Conservation (phyloP, 2,329 filamentous ascomycete genomes). For the Cladosporium sp. region DNA sequence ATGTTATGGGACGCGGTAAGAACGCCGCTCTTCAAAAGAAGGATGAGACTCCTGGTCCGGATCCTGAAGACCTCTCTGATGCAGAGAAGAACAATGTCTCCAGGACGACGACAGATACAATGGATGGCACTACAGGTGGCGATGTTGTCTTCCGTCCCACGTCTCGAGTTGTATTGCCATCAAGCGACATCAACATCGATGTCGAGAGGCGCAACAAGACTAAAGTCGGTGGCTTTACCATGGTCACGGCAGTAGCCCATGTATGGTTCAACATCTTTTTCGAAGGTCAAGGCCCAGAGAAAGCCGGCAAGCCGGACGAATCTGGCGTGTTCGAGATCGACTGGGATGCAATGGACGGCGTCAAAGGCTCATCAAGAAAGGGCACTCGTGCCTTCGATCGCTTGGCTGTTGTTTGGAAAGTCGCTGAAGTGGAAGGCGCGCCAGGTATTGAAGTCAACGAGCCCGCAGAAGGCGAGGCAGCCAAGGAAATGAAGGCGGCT, state of each 20-base stretch:
- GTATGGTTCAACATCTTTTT: conserved; percentile 98
- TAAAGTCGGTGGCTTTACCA: conserved; percentile 69
- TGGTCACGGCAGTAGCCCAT: conserved; percentile 90
- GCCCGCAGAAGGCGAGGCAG: conserved; percentile 62
- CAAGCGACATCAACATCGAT: conserved; percentile 84
- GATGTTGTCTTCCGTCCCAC: conserved; percentile 75
- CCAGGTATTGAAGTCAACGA: conserved; percentile 48
- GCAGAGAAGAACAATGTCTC: conserved; percentile 6
- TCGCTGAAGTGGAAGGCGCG: conserved; percentile 27
- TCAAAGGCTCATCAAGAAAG: conserved; percentile 82
- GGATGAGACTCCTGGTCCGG: conserved; percentile 13
- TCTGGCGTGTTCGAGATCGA: conserved; percentile 67
- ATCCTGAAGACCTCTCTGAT: conserved; percentile 17
- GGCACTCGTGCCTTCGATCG: conserved; percentile 77
- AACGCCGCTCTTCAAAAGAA: conserved; percentile 22
- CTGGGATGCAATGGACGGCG: conserved; percentile 85
- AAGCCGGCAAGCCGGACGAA: conserved; percentile 60
- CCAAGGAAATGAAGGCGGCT: conserved; percentile 65
- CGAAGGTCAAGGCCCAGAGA: conserved; percentile 73
- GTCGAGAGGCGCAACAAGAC: conserved; percentile 82
- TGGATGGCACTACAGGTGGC: conserved; percentile 47
- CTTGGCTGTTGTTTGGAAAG: conserved; percentile 79
- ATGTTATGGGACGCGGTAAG: conserved; percentile 37
- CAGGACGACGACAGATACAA: conserved; percentile 1
- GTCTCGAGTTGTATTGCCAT: conserved; percentile 65